Evolutionary conservation across 106 monocot genomes (phyloP), one percentile per base, ranked within the genome.

Genomic region (Dendrobium officinale): DNA sequence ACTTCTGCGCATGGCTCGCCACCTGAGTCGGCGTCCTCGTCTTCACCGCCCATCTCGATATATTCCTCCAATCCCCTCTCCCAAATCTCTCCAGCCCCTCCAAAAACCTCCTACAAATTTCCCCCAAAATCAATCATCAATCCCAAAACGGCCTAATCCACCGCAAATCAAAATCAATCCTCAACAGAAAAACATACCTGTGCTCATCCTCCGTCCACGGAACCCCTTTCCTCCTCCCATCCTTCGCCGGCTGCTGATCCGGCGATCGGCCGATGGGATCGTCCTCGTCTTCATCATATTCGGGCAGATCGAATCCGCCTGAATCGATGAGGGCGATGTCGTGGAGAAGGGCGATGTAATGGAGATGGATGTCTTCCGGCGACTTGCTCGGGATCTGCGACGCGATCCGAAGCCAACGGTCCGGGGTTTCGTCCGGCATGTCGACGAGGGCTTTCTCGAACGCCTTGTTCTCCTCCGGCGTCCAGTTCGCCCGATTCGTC

Each of bases 121-220:
- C 42, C 42, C 17, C 6, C n/a, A 22, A 15, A 72, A 72, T 37
- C 15, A 51, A 51, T 13, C 51, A 51, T 67, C 64, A 66, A 66
- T 3, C 64, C 64, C 64, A 9, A 66, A 66, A 66, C 24, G 9
- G 24, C n/a, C 8, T 4, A n/a, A 64, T 24, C 22, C n/a, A 64
- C 24, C 64, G 2, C 0, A 37, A 37, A 33, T 15, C 70, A 37
- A 70, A 13, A 66, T 58, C 58, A 58, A 20, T 4, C 45, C 45
- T 45, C 45, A 45, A 51, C 15, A 51, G 13, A 10, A 51, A 51
- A 51, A 51, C 51, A 13, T 41, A 89, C 86, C 82, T 73, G 67
- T 89, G 89, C 84, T 89, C 89, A 6, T 89, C 89, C 70, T 87
- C 87, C 2, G 80, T 87, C 89, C 89, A 89, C 0, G 89, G 89